These are phyloP conservation scores for Penicillium concentricum DNA, from an alignment of 2,329 filamentous ascomycete species.

Conservation along the genomic window DNA sequence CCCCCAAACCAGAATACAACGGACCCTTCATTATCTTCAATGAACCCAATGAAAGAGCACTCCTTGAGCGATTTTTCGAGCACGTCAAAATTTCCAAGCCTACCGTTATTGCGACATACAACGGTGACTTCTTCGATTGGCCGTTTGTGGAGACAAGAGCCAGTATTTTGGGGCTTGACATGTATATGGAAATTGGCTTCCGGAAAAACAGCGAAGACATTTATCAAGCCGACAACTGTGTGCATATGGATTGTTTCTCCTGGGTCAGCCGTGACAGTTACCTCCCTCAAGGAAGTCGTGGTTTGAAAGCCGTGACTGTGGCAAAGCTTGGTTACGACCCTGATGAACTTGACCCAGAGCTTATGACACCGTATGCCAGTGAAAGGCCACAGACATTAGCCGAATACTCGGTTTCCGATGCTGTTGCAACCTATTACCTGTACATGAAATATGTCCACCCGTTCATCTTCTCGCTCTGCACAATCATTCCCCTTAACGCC, in stretches of 20 bases:
- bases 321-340: slow-evolving; percentile 98
- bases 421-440: slow-evolving; percentile 95
- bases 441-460: slow-evolving; percentile 99
- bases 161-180: slow-evolving; percentile 92
- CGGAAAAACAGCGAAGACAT: slow-evolving; percentile 93
- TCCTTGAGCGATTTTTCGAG: slow-evolving; percentile 89
- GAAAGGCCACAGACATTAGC: slow-evolving; percentile 92
- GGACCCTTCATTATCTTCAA: slow-evolving; percentile 98
- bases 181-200: slow-evolving; percentile 99
- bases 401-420: slow-evolving; percentile 98
- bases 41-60: slow-evolving; percentile 83
- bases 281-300: slow-evolving; percentile 92
- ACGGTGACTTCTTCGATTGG: slow-evolving; percentile 99
- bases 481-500: slow-evolving; percentile 87
- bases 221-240: slow-evolving; percentile 92
- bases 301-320: slow-evolving; percentile 94
- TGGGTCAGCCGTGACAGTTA: slow-evolving; percentile 99
- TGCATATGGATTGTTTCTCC: slow-evolving; percentile 98
- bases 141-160: slow-evolving; percentile 93
- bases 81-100: slow-evolving; percentile 94
- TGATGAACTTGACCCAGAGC: slow-evolving; percentile 92
- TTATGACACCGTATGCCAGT: slow-evolving; percentile 87
- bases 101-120: slow-evolving; percentile 99
- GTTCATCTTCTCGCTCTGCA: slow-evolving; percentile 98
- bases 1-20: slow-evolving; percentile 91